phyloP scores from a whole-genome alignment of 2,329 filamentous ascomycete species.

The Ophiostoma novo-ulmi region DNA sequence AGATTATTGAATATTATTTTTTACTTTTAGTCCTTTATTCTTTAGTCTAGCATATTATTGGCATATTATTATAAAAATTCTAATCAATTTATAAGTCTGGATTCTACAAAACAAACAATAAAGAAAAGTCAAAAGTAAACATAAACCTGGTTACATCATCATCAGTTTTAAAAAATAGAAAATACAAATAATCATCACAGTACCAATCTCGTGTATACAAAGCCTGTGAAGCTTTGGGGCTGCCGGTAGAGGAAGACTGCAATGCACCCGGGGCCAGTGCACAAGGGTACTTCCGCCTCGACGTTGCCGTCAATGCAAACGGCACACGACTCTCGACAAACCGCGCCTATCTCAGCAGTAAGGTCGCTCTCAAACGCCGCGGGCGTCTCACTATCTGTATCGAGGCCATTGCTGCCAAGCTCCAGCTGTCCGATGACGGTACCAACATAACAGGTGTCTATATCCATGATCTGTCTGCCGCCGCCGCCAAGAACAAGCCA shows the following conservation, averaged over 20 bases:
- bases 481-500: background rate
- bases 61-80: too few relatives aligned
- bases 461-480: conserved; percentile 18
- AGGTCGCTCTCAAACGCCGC: conserved; percentile 27
- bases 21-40: too few relatives aligned
- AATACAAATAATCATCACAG: background rate
- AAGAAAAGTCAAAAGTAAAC: too few relatives aligned
- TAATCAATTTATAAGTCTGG: too few relatives aligned
- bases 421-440: conserved; percentile 29
- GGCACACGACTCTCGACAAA: conserved; percentile 31
- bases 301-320: conserved; percentile 30
- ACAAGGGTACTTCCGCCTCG: conserved; percentile 32
- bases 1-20: too few relatives aligned
- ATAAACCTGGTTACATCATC: too few relatives aligned
- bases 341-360: conserved; percentile 31
- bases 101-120: too few relatives aligned
- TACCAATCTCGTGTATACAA: conserved; percentile 10
- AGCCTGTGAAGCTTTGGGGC: conserved; percentile 30
- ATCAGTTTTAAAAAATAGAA: too few relatives aligned
- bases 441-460: conserved; percentile 31
- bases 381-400: conserved; percentile 33
- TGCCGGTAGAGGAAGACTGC: conserved; percentile 30
- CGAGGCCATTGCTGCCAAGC: conserved; percentile 31
- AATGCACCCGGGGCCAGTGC: conserved; percentile 32
- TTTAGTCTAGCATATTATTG: too few relatives aligned